Evolutionary conservation across 306 rosid species (phyloP).

Genomic region (Cajanus cajan): DNA sequence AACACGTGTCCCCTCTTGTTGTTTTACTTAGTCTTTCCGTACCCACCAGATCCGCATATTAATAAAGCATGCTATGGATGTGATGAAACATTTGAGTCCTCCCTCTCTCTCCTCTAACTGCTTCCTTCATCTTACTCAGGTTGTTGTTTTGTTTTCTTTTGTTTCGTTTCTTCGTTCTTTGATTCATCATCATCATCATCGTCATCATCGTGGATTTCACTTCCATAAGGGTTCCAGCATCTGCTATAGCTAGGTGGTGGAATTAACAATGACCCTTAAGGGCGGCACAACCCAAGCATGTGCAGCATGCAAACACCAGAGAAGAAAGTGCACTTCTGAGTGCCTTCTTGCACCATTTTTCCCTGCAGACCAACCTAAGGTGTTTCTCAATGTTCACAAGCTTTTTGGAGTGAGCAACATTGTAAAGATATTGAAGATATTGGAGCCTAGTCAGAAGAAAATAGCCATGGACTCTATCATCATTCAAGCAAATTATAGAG

Average conservation of each 20-base stretch:
- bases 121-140: not conserved
- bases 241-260: slow-evolving; percentile 26
- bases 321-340: slow-evolving; percentile 65
- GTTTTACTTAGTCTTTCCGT: slow-evolving; percentile 48
- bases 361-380: slow-evolving; percentile 70
- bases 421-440: slow-evolving; percentile 41
- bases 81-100: slow-evolving; percentile 16
- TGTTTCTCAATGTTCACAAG: slow-evolving; percentile 64
- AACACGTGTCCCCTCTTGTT: slow-evolving; percentile 15
- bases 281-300: slow-evolving; percentile 74
- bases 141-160: too few species aligned
- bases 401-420: slow-evolving; percentile 78
- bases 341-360: slow-evolving; percentile 70
- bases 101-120: slow-evolving; percentile 10
- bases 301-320: slow-evolving; percentile 71
- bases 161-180: not conserved
- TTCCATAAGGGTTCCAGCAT: slow-evolving; percentile 4
- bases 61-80: slow-evolving; percentile 19
- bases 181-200: not conserved
- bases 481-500: slow-evolving; percentile 54
- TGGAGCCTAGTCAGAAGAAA: slow-evolving; percentile 46
- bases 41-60: slow-evolving; percentile 35
- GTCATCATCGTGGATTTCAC: not conserved
- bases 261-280: slow-evolving; percentile 59
- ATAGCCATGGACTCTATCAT: slow-evolving; percentile 69